Evolutionary conservation across 257 asterid genomes (phyloP).

Genomic region (Gentiana dahurica): DNA sequence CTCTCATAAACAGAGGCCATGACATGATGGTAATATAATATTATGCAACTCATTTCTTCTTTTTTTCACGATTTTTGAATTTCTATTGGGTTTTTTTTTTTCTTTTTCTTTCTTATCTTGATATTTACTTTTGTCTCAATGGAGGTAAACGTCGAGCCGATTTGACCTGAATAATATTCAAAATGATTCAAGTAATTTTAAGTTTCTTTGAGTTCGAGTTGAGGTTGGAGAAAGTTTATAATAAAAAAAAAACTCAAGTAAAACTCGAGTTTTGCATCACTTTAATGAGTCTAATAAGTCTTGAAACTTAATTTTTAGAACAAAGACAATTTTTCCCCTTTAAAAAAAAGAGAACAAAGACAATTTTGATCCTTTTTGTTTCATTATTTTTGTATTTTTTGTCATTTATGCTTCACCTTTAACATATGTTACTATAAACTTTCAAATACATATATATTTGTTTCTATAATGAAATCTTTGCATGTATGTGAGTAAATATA

Average conservation of each 20-base stretch:
- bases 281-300: neutral
- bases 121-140: neutral
- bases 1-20: slow-evolving; percentile 66
- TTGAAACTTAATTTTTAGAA: neutral
- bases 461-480: neutral
- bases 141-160: no score
- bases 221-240: neutral
- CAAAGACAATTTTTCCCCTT: neutral
- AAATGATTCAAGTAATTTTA: no score
- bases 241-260: neutral
- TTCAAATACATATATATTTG: neutral
- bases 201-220: no score
- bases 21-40: slow-evolving; percentile 56
- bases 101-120: neutral
- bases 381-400: neutral
- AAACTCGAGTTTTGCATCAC: no score
- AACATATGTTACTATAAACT: neutral
- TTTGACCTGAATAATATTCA: no score
- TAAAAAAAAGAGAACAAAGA: neutral
- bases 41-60: neutral
- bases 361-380: no score
- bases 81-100: neutral
- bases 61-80: neutral
- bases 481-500: neutral
- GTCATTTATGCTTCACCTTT: no score